Evolutionary conservation across 2,329 filamentous ascomycete genomes (phyloP), one percentile per base, ranked within the genome.

Genomic region (Microsporum audouinii): DNA sequence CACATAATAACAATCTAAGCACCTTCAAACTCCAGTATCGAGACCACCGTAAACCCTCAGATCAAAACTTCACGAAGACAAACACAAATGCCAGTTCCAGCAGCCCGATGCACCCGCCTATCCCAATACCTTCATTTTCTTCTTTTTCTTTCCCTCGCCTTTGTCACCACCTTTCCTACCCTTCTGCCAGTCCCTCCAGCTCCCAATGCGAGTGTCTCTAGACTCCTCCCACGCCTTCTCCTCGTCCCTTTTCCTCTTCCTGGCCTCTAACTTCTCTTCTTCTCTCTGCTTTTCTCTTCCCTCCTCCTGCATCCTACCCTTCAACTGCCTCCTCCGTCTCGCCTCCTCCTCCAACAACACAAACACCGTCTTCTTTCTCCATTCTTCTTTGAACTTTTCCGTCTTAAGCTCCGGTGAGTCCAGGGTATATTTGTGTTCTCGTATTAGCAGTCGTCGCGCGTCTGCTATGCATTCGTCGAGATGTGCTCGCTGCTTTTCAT

Each of bases 381-480:
- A 99, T 71, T 88, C 85, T 68, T 82, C 83, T 66, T 86, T 86
- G 71, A 97, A 97, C 56, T 88, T 85, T 12, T 87, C 84, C 38
- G 89, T 90, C 75, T 91, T 75, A 57, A 79, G 87, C 77, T 97
- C 94, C 60, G 88, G 85, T 66, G 86, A 89, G 76, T 99, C 91
- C 58, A 89, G 84, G 0, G 87, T 96, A 81, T 92, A 92, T 73
- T 96, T 96, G 75, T 90, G 87, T 73, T 97, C 91, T 66, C 94
- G 88, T 71, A 99, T 94, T 61, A 97, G 80, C 47, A 99, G 83
- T 84, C 94, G 92, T 69, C 94, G 90, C 57, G 94, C 94, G 74
- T 99, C 94, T 41, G 92, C 88, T 68, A 97, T 97, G 67, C 89
- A 88, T 76, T 97, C 94, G 77, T 99, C 94, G 0, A 99, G 85